Evolutionary conservation across 2,329 filamentous ascomycete genomes (phyloP).

Genomic region (Fusarium guadeloupense): DNA sequence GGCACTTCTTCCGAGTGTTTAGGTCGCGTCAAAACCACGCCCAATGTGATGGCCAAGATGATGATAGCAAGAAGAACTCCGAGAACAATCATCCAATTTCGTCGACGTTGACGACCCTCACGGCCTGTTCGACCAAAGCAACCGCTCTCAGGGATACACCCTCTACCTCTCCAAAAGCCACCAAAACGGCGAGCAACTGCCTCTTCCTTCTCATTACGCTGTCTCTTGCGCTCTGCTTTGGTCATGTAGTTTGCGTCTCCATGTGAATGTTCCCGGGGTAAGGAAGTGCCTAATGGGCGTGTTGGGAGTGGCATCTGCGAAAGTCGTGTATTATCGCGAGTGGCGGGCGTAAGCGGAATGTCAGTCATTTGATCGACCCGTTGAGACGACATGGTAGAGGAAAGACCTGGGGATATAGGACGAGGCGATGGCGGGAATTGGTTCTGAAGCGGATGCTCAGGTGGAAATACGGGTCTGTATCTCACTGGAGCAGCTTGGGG

Average conservation of each 20-base stretch:
- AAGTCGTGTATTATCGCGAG: constrained; percentile 27
- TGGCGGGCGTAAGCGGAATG: constrained; percentile 62
- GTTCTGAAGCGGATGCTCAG: constrained; percentile 57
- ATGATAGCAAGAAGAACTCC: constrained; percentile 63
- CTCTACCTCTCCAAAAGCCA: constrained; percentile 72
- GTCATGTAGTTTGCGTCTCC: constrained; percentile 53
- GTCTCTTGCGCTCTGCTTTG: constrained; percentile 61
- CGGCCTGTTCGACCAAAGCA: constrained; percentile 71
- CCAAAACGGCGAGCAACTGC: constrained; percentile 64
- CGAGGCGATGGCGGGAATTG: constrained; percentile 67
- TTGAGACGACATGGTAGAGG: constrained; percentile 69
- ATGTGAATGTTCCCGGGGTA: constrained; percentile 56
- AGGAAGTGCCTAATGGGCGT: constrained; percentile 56
- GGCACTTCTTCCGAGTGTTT: constrained; percentile 41
- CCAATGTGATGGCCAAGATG: constrained; percentile 66
- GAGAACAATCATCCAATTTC: constrained; percentile 65
- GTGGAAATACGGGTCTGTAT: constrained; percentile 68
- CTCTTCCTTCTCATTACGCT: constrained; percentile 73
- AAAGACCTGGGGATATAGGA: constrained; percentile 69
- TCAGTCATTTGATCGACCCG: constrained; percentile 69
- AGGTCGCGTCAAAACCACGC: constrained; percentile 60
- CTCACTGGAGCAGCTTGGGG: constrained; percentile 51
- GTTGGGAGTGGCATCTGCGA: constrained; percentile 51
- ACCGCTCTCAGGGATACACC: constrained; percentile 68
- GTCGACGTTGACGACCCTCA: constrained; percentile 70